These are phyloP conservation scores for Didymella keratinophila DNA, from an alignment of 2,329 filamentous ascomycete genomes.

Conservation along the genomic window DNA sequence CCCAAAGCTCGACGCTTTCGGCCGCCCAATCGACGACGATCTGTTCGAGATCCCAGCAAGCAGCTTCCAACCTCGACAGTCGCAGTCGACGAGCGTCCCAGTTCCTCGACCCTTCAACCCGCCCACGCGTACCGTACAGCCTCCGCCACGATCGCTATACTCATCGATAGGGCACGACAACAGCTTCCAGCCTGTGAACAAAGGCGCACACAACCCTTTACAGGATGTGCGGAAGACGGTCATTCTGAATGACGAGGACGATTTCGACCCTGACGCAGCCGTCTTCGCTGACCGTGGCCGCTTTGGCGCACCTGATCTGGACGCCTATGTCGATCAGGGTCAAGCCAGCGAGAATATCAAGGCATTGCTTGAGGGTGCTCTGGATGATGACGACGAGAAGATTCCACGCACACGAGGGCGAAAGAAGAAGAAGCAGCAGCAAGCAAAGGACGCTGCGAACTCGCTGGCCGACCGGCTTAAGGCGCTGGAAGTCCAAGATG, in stretches of 20 bases:
- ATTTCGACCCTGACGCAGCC: constrained; percentile 58
- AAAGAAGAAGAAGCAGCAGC: constrained; percentile 52
- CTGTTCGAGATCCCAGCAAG: constrained; percentile 47
- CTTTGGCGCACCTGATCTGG: constrained; percentile 64
- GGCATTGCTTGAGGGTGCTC: constrained; percentile 79
- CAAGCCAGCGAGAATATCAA: constrained; percentile 81
- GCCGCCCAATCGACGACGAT: constrained; percentile 42
- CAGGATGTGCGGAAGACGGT: constrained; percentile 51
- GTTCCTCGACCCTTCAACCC: constrained; percentile 60
- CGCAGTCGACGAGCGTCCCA: constrained; percentile 48
- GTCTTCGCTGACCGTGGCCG: constrained; percentile 55
- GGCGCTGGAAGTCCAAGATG: constrained; percentile 55
- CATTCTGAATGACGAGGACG: constrained; percentile 53
- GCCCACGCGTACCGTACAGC: constrained; percentile 54
- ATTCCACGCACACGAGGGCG: constrained; percentile 56
- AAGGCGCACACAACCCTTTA: constrained; percentile 37
- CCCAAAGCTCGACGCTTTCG: constrained; percentile 23
- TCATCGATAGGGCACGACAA: constrained; percentile 58
- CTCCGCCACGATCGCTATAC: constrained; percentile 61
- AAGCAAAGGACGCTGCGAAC: constrained; percentile 45
- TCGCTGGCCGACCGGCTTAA: constrained; percentile 56
- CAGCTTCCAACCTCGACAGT: constrained; percentile 42
- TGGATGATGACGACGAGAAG: constrained; percentile 75
- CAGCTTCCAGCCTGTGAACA: constrained; percentile 51
- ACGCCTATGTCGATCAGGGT: constrained; percentile 71